Percentiles rank a stretch among this genome's conserved stretches.
phyloP scores from a whole-genome alignment of 306 rosid genomes.

The Glycine soja region DNA sequence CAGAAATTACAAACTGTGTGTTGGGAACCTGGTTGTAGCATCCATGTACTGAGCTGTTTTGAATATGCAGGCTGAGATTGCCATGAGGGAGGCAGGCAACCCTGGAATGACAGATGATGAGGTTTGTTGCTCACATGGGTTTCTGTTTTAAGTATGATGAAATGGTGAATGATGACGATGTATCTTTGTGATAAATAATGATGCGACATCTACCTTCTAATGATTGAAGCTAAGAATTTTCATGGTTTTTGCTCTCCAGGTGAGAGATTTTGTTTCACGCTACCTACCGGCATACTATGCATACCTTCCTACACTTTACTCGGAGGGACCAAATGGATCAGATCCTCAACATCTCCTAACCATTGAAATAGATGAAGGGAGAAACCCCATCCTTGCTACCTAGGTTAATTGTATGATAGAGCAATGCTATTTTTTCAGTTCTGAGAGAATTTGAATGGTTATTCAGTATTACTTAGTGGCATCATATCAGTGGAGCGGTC shows the following conservation, averaged over 20 bases:
- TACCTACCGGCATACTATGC: conserved; percentile 93
- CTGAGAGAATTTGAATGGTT: conserved; percentile 35
- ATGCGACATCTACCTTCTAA: conserved; percentile 12
- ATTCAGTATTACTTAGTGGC: conserved; percentile 33
- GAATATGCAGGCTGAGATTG: conserved; percentile 92
- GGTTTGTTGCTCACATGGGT: conserved; percentile 50
- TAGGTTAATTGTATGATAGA: conserved; percentile 38
- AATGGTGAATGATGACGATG: not conserved
- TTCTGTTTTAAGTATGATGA: conserved; percentile 11
- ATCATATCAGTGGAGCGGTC: not conserved
- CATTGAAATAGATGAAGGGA: conserved; percentile 85
- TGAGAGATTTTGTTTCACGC: conserved; percentile 88
- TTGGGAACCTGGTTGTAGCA: conserved; percentile 38
- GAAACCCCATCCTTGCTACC: conserved; percentile 82
- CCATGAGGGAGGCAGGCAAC: conserved; percentile 95
- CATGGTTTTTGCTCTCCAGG: conserved; percentile 57
- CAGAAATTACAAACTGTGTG: not conserved
- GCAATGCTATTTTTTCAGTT: no score
- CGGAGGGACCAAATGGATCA: conserved; percentile 87
- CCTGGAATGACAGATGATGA: conserved; percentile 94
- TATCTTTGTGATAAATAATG: conserved; percentile 1
- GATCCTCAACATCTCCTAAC: conserved; percentile 71
- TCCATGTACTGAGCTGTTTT: conserved; percentile 21
- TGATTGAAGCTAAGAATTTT: conserved; percentile 31
- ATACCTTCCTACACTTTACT: conserved; percentile 91